Evolutionary conservation across 2,329 filamentous ascomycete species (phyloP).

Genomic region (Pseudocercospora musae): DNA sequence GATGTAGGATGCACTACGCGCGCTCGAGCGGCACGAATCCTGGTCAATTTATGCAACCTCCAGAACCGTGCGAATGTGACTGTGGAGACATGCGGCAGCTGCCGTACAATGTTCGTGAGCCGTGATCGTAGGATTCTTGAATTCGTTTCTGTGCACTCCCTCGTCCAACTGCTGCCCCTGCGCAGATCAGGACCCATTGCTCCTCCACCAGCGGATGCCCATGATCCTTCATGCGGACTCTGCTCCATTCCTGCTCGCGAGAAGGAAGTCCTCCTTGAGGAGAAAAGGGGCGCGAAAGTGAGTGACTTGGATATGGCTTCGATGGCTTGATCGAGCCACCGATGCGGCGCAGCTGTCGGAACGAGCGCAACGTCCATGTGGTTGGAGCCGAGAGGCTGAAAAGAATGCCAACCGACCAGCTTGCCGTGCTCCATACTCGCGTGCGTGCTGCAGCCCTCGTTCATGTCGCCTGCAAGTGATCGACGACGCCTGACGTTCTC

Average conservation of each 20-base stretch:
- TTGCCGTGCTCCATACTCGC: conserved; percentile 3
- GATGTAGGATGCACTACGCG: neutral
- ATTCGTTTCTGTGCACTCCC: neutral
- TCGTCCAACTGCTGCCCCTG: neutral
- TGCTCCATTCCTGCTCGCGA: neutral
- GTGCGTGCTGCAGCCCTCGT: conserved; percentile 1
- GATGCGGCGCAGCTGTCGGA: neutral
- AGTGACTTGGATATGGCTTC: neutral
- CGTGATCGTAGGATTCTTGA: neutral
- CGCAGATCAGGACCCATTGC: neutral
- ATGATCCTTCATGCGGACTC: neutral
- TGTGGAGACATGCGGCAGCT: neutral
- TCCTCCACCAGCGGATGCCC: neutral
- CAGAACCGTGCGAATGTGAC: neutral
- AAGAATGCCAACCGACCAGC: neutral
- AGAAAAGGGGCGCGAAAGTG: neutral
- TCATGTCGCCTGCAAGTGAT: conserved; percentile 4
- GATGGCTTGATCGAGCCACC: neutral
- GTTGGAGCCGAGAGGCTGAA: neutral
- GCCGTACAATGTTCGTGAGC: neutral
- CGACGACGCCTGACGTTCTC: neutral
- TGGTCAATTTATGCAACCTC: neutral
- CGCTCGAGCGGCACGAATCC: neutral
- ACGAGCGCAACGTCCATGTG: neutral
- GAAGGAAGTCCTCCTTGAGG: neutral